phyloP scores from a whole-genome alignment of 2,329 filamentous ascomycete species.

The Penicillium thymicola region DNA sequence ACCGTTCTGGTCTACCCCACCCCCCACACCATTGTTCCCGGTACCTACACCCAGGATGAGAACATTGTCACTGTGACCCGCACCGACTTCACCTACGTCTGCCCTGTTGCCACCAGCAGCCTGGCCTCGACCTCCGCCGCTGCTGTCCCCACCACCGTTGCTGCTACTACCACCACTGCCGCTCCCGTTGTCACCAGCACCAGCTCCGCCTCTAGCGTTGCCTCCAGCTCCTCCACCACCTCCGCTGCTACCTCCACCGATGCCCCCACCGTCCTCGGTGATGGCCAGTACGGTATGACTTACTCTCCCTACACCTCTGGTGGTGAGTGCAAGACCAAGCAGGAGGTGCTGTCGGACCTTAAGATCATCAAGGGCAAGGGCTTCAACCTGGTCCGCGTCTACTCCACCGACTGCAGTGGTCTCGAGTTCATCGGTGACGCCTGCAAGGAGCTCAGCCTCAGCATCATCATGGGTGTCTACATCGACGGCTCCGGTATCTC shows the following conservation, averaged over 20 bases:
- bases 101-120: slow-evolving; percentile 59
- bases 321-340: slow-evolving; percentile 61
- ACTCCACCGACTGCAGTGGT: slow-evolving; percentile 86
- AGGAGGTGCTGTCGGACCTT: slow-evolving; percentile 61
- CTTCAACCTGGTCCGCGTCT: slow-evolving; percentile 73
- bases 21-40: slow-evolving; percentile 62
- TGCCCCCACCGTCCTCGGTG: slow-evolving; percentile 30
- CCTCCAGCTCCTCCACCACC: slow-evolving; percentile 17
- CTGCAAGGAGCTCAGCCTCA: slow-evolving; percentile 63
- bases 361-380: slow-evolving; percentile 60
- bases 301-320: slow-evolving; percentile 69
- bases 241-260: slow-evolving; percentile 11
- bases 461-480: slow-evolving; percentile 85
- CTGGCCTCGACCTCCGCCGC: slow-evolving; percentile 27
- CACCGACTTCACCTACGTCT: slow-evolving; percentile 66
- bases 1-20: slow-evolving; percentile 61
- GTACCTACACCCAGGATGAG: slow-evolving; percentile 69
- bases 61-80: slow-evolving; percentile 65
- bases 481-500: slow-evolving; percentile 63
- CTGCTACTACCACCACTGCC: slow-evolving; percentile 18
- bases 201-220: slow-evolving; percentile 7
- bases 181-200: slow-evolving; percentile 5
- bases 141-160: slow-evolving; percentile 20
- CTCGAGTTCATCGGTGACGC: slow-evolving; percentile 72
- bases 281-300: slow-evolving; percentile 66